Conservation (phyloP, 2,329 filamentous ascomycete genomes). For the Fusarium drepaniforme region DNA sequence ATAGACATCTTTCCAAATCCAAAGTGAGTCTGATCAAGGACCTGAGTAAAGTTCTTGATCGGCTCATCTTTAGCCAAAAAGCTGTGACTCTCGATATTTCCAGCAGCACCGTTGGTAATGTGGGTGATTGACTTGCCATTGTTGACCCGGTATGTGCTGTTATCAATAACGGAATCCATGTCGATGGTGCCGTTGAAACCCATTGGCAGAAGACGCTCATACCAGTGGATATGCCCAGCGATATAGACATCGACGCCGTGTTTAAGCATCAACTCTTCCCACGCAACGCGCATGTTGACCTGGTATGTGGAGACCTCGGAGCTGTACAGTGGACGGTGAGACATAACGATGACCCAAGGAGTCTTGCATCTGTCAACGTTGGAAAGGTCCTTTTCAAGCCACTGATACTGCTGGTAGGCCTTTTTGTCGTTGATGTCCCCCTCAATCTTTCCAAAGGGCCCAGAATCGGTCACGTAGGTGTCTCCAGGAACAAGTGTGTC, state of each 20-base stretch:
- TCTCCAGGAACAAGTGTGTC: conserved; percentile 52
- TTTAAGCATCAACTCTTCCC: conserved; percentile 57
- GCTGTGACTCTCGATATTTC: conserved; percentile 64
- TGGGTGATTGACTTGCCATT: conserved; percentile 62
- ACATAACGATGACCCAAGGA: conserved; percentile 62
- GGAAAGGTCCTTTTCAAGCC: conserved; percentile 59
- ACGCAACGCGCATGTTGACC: conserved; percentile 57
- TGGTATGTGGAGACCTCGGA: conserved; percentile 59
- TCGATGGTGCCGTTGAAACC: conserved; percentile 53
- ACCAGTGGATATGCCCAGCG: conserved; percentile 39
- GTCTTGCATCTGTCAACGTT: conserved; percentile 59
- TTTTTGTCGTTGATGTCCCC: conserved; percentile 54
- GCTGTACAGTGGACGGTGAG: conserved; percentile 62
- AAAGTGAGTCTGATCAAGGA: conserved; percentile 59
- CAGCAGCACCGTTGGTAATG: conserved; percentile 65
- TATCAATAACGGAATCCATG: conserved; percentile 55
- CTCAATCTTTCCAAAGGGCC: conserved; percentile 59
- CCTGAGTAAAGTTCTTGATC: conserved; percentile 55
- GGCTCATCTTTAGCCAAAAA: conserved; percentile 47
- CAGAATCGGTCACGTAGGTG: conserved; percentile 61
- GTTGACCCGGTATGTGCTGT: conserved; percentile 62
- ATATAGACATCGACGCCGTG: conserved; percentile 61
- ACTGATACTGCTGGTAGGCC: conserved; percentile 60
- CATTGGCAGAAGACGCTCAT: conserved; percentile 38
- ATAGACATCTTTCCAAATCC: conserved; percentile 57